Evolutionary conservation across 2,329 filamentous ascomycete species (phyloP), one percentile per base, ranked within the genome.

Genomic region (Paecilomyces formosus): DNA sequence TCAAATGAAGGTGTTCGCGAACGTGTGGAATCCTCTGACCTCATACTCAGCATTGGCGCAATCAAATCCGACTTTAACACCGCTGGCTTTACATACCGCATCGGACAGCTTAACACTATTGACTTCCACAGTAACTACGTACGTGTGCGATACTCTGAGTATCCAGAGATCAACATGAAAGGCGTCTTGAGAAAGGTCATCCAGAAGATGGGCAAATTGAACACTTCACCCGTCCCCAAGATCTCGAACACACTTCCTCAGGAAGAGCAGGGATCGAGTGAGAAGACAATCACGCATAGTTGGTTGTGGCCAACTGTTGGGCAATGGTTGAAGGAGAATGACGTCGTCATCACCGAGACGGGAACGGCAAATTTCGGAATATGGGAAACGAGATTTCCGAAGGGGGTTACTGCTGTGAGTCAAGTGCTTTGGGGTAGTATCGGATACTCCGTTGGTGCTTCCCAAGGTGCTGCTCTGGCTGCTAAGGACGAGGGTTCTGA

Each of bases 71-170:
- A 79, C 58, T 78, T 78, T 51, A 78, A 80, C 59, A 79, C 72
- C 11, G 84, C 88, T 12, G 90, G 90, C 33, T 96, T 93, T 78
- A 88, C 88, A 0, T 92, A 93, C 71, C 83, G 87, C 61, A 87
- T 90, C 35, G 88, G 86, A 1, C 85, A 90, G 67, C 83, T 92
- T 55, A 87, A 86, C 62, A 88, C 88, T 1, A 90, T 96, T 67
- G 88, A 93, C 65, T 87, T 96, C 68, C 88, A 94, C 75, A 89
- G 85, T 70, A 86, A 84, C 60, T 82, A 85, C 64, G 86, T 88
- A 66, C 83, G 84, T 56, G 88, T 96, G 52, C 82, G 88, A 56
- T 91, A 90, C 73, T 89, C 89, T 0, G 85, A 89, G 64, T 95
- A 93, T 70, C 88, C 89, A 0, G 85, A 86, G 53, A 82, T 94